Conservation (phyloP, 2,329 filamentous ascomycete genomes). For the Samsoniella hepiali region DNA sequence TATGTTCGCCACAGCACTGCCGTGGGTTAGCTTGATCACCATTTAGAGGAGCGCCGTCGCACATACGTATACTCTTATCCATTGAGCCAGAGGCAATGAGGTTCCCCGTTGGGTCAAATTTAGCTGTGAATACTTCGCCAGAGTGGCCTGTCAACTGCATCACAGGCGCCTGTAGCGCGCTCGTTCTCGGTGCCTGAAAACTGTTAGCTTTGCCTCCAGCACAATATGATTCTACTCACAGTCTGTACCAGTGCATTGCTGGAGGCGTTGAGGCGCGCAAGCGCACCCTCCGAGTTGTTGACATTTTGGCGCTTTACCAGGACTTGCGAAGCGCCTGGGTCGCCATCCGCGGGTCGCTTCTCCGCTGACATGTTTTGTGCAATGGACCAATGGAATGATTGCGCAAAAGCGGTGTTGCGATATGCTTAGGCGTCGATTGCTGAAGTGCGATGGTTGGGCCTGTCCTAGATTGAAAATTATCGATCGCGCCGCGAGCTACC, state of each 20-base stretch:
- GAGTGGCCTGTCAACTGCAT: constrained; percentile 84
- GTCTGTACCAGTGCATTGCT: constrained; percentile 49
- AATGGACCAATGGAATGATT: not conserved
- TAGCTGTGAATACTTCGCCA: constrained; percentile 87
- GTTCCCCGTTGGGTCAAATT: constrained; percentile 85
- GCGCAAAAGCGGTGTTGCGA: constrained; percentile 3
- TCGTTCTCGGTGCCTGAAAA: constrained; percentile 70
- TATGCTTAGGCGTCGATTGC: not conserved
- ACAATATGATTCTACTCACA: constrained; percentile 36
- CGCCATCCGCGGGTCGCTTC: constrained; percentile 85
- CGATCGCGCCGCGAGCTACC: constrained; percentile 10
- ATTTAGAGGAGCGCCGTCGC: not conserved
- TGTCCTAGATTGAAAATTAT: constrained; percentile 10
- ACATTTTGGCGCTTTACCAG: constrained; percentile 87
- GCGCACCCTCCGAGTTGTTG: constrained; percentile 43
- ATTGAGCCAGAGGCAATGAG: constrained; percentile 92
- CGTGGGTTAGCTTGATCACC: constrained; percentile 19
- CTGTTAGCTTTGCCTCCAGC: constrained; percentile 19
- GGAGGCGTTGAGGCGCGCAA: constrained; percentile 50
- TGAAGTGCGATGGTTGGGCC: not conserved
- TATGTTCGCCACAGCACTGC: constrained; percentile 91
- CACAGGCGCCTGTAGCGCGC: constrained; percentile 80
- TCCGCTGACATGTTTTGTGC: constrained; percentile 72
- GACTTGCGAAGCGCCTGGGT: constrained; percentile 74
- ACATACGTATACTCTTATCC: constrained; percentile 83